A percentile compares a stretch with the other conserved stretches of the same genome.
Conservation (phyloP, 2,329 filamentous ascomycete species). For the Ceratocystiopsis sp. region DNA sequence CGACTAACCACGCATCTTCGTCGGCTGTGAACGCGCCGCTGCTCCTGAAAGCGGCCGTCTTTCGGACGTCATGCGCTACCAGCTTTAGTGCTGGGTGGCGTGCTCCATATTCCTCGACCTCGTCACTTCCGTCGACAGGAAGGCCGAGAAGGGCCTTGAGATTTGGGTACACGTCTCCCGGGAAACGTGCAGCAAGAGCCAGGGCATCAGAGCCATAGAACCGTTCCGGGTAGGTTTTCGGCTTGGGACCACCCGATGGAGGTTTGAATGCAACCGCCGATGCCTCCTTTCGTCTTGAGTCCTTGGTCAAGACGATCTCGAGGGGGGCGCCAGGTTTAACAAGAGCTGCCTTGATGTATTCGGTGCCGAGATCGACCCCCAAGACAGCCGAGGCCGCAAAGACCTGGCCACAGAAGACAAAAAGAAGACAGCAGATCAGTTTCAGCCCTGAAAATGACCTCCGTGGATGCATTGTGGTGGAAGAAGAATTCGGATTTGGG, state of each 20-base stretch:
- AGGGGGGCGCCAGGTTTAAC: slow-evolving; percentile 95
- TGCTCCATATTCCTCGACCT: slow-evolving; percentile 51
- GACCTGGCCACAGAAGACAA: slow-evolving; percentile 29
- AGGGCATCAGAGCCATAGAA: slow-evolving; percentile 85
- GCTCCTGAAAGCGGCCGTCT: slow-evolving; percentile 72
- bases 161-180: slow-evolving; percentile 87
- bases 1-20: slow-evolving; percentile 58
- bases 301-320: slow-evolving; percentile 94
- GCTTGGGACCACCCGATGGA: slow-evolving; percentile 42
- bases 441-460: too few species aligned
- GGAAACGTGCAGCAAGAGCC: slow-evolving; percentile 72
- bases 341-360: slow-evolving; percentile 89
- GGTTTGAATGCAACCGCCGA: slow-evolving; percentile 91
- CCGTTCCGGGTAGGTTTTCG: slow-evolving; percentile 64
- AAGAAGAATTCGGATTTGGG: too few species aligned
- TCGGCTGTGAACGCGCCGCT: slow-evolving; percentile 39
- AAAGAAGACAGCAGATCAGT: slow-evolving; percentile 20
- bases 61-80: slow-evolving; percentile 38
- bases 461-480: too few species aligned
- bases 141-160: slow-evolving; percentile 82
- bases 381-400: slow-evolving; percentile 56
- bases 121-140: slow-evolving; percentile 34
- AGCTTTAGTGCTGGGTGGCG: slow-evolving; percentile 67
- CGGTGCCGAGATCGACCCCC: slow-evolving; percentile 85
- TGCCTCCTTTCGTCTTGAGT: slow-evolving; percentile 88